Base-by-base conservation (phyloP, 2,329 filamentous ascomycete genomes). In the Pseudogymnoascus sp. region DNA sequence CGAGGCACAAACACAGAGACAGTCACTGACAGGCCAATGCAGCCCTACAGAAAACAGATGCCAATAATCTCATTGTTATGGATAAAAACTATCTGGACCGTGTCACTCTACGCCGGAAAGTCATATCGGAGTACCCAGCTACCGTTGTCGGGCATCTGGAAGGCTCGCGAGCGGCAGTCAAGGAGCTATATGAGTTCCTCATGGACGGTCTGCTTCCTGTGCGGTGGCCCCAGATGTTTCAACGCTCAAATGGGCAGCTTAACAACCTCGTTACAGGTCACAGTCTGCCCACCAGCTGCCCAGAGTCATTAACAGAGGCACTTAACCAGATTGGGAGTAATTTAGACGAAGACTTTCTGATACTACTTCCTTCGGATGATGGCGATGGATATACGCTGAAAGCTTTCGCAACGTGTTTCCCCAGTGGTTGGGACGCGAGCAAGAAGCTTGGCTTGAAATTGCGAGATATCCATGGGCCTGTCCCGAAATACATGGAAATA, bases 331-430 rank as follows among this genome's bases (percentile, higher is more conserved):
- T 87, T 0, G 79, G 78, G 30, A 72, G 74, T 9, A 80, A 81
- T 60, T 71, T 87, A 25, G 85, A 87, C 66, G 79, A 80, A 52
- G 85, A 88, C 61, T 83, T 86, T 68, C 72, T 87, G 2, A 72
- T 88, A 64, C 76, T 88, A 0, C 72, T 85, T 0, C 81, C 81
- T 0, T 74, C 75, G 35, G 62, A 67, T 16, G 66, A 71, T 36
- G 62, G 65, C 0, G 66, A 68, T 63, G 66, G 68, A 28, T 87
- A 87, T 71, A 73, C 78, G 30, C 78, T 87, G 8, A 74, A 83
- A 69, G 83, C 80, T 6, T 87, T 82, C 70, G 73, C 79, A 5
- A 78, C 77, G 7, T 83, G 80, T 67, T 86, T 82, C 68, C 84
- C 84, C 0, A 75, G 77, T 1, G 84, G 84, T 8, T 88, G 87